Conservation (phyloP, 257 asterid genomes). For the Salvia splendens region DNA sequence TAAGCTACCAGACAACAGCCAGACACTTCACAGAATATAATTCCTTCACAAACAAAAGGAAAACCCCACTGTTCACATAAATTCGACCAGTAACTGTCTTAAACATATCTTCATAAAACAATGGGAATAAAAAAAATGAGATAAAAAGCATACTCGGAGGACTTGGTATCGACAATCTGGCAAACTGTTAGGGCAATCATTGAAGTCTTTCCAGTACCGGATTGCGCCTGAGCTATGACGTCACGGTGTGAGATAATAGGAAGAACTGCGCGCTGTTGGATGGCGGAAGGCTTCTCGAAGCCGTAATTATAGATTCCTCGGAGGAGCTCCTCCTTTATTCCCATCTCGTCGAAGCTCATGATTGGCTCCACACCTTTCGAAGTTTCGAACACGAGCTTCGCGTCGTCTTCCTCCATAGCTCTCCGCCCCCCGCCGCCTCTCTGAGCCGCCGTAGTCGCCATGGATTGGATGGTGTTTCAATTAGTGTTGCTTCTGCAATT, state of each 20-base stretch:
- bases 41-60: neutral
- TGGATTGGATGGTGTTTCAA: slow-evolving; percentile 13
- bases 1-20: neutral
- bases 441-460: slow-evolving; percentile 47
- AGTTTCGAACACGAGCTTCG: slow-evolving; percentile 70
- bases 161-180: slow-evolving; percentile 81
- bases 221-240: slow-evolving; percentile 92
- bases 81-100: neutral
- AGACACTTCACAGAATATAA: neutral
- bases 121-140: neutral
- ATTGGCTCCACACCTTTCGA: slow-evolving; percentile 89
- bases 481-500: neutral
- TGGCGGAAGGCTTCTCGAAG: slow-evolving; percentile 93
- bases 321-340: slow-evolving; percentile 73
- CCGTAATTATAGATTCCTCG: slow-evolving; percentile 91
- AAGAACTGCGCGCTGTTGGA: slow-evolving; percentile 87
- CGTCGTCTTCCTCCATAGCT: slow-evolving; percentile 53
- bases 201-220: slow-evolving; percentile 93
- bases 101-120: neutral
- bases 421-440: slow-evolving; percentile 47
- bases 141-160: slow-evolving; percentile 61
- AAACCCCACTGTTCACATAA: neutral
- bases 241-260: slow-evolving; percentile 85
- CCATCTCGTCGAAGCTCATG: slow-evolving; percentile 84
- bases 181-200: slow-evolving; percentile 95